Evolutionary conservation across 768 basidiomycete genomes (phyloP), one percentile per base, ranked within the genome.

Genomic region (Psilocybe tampanensis): DNA sequence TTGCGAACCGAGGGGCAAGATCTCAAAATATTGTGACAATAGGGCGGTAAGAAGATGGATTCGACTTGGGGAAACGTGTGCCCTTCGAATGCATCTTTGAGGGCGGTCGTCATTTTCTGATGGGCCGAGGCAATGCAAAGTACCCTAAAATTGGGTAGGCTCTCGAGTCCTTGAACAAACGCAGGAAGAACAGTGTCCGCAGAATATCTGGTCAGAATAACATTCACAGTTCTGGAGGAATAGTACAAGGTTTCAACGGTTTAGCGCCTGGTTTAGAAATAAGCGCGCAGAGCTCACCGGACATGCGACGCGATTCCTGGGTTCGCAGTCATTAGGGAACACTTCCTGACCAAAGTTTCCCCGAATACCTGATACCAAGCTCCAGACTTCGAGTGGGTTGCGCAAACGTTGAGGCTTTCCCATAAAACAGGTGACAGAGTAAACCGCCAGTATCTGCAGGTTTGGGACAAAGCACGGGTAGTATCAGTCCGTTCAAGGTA

Each of bases 381-480:
- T 12, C 48, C 54, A 26, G 51, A 52, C 18, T 26, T 18, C 7
- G 48, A 54, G 34, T 60, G 60, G 2, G 49, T 57, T 3, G 65
- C 66, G 55, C 72, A 74, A 0, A 66, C 69, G 42, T 74, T 68
- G 23, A 75, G 59, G 9, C 67, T 58, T 45, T 71, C 65, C 72
- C 70, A 76, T 0, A 70, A 48, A 44, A 70, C 50, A 1, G 69
- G 69, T 2, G 72, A 60, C 44, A 74, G 74, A 0, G 69, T 47
- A 1, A 50, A 36, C 9, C 74, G 64, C 44, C 72, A 68, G 0
- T 59, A 44, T 19, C 54, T 60, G 52, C 71, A 72, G 0, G 73
- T 72, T 53, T 75, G 75, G 0, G 75, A 75, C 6, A 75, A 66
- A 5, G 71, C 66, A 1, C 72, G 66, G 13, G 75, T 62, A 11